phyloP scores from a whole-genome alignment of 305 asterid genomes.

The Plantago coronopus region DNA sequence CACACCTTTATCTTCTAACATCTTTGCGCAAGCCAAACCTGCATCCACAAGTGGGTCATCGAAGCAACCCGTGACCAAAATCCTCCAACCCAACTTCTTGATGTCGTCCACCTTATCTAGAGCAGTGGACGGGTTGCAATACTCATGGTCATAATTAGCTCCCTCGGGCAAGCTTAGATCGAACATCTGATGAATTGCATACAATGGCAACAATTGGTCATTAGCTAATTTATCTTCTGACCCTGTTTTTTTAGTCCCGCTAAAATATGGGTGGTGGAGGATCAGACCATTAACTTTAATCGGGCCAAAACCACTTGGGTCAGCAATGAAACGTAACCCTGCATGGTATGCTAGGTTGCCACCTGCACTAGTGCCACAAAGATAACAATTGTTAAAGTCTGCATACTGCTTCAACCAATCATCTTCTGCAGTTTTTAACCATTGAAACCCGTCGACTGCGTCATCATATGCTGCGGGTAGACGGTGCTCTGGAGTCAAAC shows the following conservation, averaged over 20 bases:
- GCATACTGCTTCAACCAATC: constrained; percentile 42
- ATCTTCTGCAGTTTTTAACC: constrained; percentile 33
- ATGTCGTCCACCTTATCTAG: constrained; percentile 32
- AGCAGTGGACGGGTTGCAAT: constrained; percentile 33
- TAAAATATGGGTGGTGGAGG: constrained; percentile 50
- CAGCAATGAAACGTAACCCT: constrained; percentile 28
- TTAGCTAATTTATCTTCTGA: constrained; percentile 41
- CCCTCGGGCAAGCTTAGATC: constrained; percentile 48
- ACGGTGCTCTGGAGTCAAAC: constrained; percentile 58
- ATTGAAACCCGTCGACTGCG: constrained; percentile 43
- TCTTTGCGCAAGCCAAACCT: constrained; percentile 29
- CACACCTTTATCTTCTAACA: constrained; percentile 43
- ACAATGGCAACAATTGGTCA: constrained; percentile 36
- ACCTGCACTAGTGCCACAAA: constrained; percentile 54
- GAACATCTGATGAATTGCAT: constrained; percentile 38
- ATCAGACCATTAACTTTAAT: constrained; percentile 47
- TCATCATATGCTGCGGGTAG: constrained; percentile 65
- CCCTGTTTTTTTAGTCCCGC: constrained; percentile 40
- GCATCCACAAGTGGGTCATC: constrained; percentile 56
- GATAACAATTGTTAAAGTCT: constrained; percentile 34
- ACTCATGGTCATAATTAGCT: constrained; percentile 51
- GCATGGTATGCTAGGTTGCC: constrained; percentile 50
- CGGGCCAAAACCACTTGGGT: constrained; percentile 27
- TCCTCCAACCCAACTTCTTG: constrained; percentile 36
- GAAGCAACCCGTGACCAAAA: constrained; percentile 40